Evolutionary conservation across 805 yeast genomes (phyloP).

Genomic region (Zygoascus ofunaensis): DNA sequence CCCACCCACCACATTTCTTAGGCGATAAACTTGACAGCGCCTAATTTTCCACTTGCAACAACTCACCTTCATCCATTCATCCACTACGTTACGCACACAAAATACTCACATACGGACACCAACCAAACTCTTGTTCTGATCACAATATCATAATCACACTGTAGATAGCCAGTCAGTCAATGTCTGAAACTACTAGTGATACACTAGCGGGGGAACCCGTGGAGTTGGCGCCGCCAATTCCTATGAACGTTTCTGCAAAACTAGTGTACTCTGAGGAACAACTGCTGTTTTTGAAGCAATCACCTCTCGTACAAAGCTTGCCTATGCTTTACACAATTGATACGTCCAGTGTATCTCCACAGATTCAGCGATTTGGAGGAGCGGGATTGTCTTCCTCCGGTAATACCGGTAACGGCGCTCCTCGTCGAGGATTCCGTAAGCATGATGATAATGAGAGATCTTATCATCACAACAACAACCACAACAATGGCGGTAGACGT

Average conservation of each 20-base stretch:
- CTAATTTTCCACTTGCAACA: too few species aligned
- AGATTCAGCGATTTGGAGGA: not conserved
- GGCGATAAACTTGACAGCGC: too few species aligned
- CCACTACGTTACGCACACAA: too few species aligned
- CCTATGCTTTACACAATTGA: not conserved
- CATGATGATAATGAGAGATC: not conserved
- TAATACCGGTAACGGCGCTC: not conserved
- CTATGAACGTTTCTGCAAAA: not conserved
- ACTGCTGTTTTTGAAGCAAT: not conserved
- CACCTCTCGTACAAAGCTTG: not conserved
- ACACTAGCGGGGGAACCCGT: too few species aligned
- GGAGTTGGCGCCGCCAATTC: not conserved
- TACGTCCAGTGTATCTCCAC: not conserved
- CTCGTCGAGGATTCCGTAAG: not conserved
- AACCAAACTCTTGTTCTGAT: too few species aligned
- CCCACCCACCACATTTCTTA: too few species aligned
- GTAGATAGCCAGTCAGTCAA: too few species aligned
- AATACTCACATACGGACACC: too few species aligned
- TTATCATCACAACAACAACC: not conserved
- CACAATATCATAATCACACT: too few species aligned
- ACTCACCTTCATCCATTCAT: too few species aligned
- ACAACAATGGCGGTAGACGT: constrained; percentile 1
- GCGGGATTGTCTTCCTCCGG: too few species aligned
- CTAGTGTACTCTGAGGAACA: not conserved
- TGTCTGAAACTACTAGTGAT: too few species aligned